phyloP scores from a whole-genome alignment of 805 yeast species.

The Schizosaccharomyces pombe region DNA sequence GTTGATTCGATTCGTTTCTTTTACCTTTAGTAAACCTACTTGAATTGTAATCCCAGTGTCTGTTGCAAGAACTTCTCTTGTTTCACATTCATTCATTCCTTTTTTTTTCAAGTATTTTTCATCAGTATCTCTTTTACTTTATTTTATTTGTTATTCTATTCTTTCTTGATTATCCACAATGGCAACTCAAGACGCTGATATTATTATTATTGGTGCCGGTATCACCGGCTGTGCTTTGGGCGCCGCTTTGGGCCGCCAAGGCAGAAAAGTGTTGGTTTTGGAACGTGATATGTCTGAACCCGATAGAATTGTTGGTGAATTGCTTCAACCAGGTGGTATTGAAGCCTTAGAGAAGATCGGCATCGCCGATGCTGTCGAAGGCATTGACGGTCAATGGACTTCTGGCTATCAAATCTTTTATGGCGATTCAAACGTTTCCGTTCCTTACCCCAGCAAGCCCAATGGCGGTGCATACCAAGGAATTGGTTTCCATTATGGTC shows the following conservation, averaged over 20 bases:
- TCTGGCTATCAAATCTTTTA: constrained; percentile 63
- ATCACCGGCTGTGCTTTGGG: constrained; percentile 89
- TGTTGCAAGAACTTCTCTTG: too few relatives aligned
- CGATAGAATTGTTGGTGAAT: constrained; percentile 90
- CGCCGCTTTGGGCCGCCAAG: constrained; percentile 71
- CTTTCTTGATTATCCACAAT: not conserved
- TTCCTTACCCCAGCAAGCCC: constrained; percentile 38
- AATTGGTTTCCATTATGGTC: constrained; percentile 82
- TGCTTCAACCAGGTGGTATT: constrained; percentile 92
- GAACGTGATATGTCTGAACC: constrained; percentile 87
- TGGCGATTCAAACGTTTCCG: constrained; percentile 29
- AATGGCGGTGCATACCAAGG: constrained; percentile 16
- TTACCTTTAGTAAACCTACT: too few relatives aligned
- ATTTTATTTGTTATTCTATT: not conserved
- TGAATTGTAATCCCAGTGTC: too few relatives aligned
- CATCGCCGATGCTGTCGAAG: constrained; percentile 48
- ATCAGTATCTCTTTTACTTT: not conserved
- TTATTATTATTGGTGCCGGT: constrained; percentile 92
- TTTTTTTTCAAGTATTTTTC: not conserved
- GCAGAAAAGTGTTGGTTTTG: constrained; percentile 49
- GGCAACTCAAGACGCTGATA: constrained; percentile 24
- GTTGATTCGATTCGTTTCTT: too few relatives aligned
- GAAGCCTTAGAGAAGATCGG: constrained; percentile 64
- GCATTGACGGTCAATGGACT: constrained; percentile 54
- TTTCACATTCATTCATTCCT: not conserved